Percentiles rank a stretch among this genome's conserved stretches.
These are phyloP conservation scores for Trametes cingulata DNA, from an alignment of 768 basidiomycete species.

Conservation along the genomic window DNA sequence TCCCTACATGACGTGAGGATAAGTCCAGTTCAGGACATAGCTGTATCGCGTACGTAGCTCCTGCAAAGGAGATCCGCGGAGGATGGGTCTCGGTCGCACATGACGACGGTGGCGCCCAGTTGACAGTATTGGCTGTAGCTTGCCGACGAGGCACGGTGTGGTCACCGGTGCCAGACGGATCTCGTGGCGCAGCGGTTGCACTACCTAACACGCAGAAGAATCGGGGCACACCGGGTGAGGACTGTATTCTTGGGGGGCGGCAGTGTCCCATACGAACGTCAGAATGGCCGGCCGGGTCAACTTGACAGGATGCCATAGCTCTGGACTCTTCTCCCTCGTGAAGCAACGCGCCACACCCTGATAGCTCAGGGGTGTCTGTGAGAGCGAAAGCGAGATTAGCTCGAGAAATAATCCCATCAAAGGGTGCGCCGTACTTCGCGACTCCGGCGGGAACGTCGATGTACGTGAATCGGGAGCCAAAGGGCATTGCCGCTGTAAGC, in stretches of 20 bases:
- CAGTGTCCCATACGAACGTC: no score
- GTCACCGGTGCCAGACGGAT: neutral
- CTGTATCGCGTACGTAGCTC: neutral
- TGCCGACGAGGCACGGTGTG: neutral
- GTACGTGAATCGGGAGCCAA: constrained; percentile 15
- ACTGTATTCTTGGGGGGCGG: no score
- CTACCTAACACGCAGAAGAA: no score
- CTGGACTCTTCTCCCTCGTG: neutral
- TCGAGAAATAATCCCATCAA: neutral
- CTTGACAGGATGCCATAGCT: neutral
- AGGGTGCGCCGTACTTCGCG: neutral
- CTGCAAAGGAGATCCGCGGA: no score
- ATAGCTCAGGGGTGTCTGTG: neutral
- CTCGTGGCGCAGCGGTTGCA: neutral
- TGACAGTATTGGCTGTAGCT: constrained; percentile 3
- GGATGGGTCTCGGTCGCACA: neutral
- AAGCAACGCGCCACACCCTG: neutral
- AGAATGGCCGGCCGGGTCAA: neutral
- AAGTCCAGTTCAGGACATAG: neutral
- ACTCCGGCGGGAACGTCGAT: neutral
- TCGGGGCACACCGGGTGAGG: neutral
- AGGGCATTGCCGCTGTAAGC: neutral
- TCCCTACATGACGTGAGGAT: neutral
- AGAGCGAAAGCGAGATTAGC: neutral
- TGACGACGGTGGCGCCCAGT: constrained; percentile 6